Evolutionary conservation across 305 asterid species (phyloP), one percentile per base, ranked within the genome.

Genomic region (Fraxinus latifolia): DNA sequence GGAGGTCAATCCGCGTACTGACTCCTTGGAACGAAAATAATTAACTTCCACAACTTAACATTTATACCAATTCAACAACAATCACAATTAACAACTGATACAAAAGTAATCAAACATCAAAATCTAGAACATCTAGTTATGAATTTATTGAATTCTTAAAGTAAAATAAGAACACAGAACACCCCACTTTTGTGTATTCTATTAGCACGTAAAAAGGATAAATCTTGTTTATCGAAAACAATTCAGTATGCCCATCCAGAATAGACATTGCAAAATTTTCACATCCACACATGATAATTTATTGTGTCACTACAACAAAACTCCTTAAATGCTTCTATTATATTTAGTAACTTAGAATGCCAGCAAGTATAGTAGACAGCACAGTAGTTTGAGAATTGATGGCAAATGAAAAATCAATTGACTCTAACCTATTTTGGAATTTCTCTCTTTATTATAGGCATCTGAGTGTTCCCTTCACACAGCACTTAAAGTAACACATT

Each of bases 381-480:
- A 19, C 2, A 21, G 67, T 34, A 19, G 12, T 42, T 27, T 6
- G 62, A 79, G 68, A 74, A 50, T 44, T 1, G 80, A 73, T 29
- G 14, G 50, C 27, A 32, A 81, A 33, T 7, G 75, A 9, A 50
- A 34, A 31, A 21, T 55, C 70, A 31, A 68, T 33, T 23, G 23
- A 79, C 17, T 3, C 42, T 55, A 80, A 94, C 99, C 98, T 88
- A 91, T 62, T 84, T 89, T 12, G 99, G 99, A 90, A 96, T 77
- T 82, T 94, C 97, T 86, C 99, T 94, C 88, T 80, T 89, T 53
- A 96, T 89, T 36, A 94, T 95, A 53, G 95, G 91, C 29, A 88
- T 86, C 89, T 89, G 94, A 31, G 99, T 96, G 81, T 92, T 94
- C 81, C 99, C 99, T 84, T 93, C 98, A 34, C 98, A 92, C 19